Conservation (phyloP, 2,329 filamentous ascomycete genomes). For the Grosmannia penicillata region DNA sequence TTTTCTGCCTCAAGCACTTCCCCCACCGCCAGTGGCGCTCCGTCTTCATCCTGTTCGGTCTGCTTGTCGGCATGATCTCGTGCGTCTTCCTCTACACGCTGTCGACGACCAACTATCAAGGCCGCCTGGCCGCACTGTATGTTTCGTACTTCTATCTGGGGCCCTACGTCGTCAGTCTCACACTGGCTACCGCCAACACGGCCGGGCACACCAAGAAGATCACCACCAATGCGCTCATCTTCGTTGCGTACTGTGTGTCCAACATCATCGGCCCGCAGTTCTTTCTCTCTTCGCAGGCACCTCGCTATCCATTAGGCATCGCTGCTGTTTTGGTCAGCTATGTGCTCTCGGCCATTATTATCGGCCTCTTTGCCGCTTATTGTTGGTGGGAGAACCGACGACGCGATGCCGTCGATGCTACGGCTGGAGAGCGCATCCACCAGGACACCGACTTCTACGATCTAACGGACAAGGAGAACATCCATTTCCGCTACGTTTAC, state of each 20-base stretch:
- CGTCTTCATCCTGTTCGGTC: constrained; percentile 35
- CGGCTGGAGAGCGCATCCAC: not conserved
- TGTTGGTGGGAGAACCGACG: constrained; percentile 1
- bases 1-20: constrained; percentile 9
- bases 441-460: constrained; percentile 1
- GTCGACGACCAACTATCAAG: not conserved
- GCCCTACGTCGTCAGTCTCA: not conserved
- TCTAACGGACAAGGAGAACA: constrained; percentile 1
- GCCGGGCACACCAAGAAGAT: constrained; percentile 48
- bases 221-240: constrained; percentile 44
- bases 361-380: not conserved
- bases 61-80: constrained; percentile 26
- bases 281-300: constrained; percentile 36
- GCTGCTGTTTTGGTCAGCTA: not conserved
- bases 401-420: not conserved
- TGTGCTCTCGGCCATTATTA: not conserved
- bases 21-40: constrained; percentile 21
- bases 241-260: constrained; percentile 43
- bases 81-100: constrained; percentile 16
- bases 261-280: constrained; percentile 50
- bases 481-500: constrained; percentile 1
- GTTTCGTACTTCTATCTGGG: constrained; percentile 1
- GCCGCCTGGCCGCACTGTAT: not conserved
- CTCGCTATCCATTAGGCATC: constrained; percentile 15
- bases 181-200: constrained; percentile 32